Percentiles rank a stretch among this genome's conserved stretches.
Evolutionary conservation across 176 grass and related monocot genomes (phyloP).

Genomic region (Avena sativa): DNA sequence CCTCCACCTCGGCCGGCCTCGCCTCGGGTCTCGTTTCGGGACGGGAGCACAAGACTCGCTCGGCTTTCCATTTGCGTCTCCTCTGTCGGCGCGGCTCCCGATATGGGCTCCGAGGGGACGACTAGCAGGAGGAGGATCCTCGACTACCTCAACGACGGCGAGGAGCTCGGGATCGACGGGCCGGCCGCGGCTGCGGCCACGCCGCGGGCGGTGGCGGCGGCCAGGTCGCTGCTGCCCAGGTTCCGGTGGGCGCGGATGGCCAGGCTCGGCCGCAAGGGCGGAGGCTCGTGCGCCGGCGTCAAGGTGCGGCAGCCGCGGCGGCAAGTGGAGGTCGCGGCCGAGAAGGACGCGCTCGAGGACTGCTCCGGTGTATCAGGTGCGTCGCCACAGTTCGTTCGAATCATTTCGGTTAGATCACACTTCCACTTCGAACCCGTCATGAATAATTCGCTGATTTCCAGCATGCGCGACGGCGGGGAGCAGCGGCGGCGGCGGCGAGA

Average conservation of each 20-base stretch:
- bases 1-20: background rate
- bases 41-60: background rate
- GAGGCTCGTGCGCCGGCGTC: background rate
- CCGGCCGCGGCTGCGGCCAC: background rate
- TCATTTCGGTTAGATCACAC: background rate
- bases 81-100: background rate
- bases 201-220: background rate
- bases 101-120: slow-evolving; percentile 24
- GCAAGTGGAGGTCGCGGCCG: background rate
- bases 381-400: background rate
- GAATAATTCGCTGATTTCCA: background rate
- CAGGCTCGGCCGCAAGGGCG: slow-evolving; percentile 19
- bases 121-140: slow-evolving; percentile 45
- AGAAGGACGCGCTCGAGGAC: background rate
- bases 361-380: slow-evolving; percentile 27
- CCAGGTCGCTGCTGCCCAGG: slow-evolving; percentile 32
- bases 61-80: background rate
- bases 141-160: slow-evolving; percentile 69
- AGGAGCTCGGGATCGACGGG: slow-evolving; percentile 43
- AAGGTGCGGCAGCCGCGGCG: background rate
- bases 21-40: background rate
- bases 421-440: background rate
- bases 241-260: slow-evolving; percentile 48
- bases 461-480: background rate
- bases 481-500: background rate